Conservation (phyloP, 176 grass and related monocot species). For the Phragmites australis region DNA sequence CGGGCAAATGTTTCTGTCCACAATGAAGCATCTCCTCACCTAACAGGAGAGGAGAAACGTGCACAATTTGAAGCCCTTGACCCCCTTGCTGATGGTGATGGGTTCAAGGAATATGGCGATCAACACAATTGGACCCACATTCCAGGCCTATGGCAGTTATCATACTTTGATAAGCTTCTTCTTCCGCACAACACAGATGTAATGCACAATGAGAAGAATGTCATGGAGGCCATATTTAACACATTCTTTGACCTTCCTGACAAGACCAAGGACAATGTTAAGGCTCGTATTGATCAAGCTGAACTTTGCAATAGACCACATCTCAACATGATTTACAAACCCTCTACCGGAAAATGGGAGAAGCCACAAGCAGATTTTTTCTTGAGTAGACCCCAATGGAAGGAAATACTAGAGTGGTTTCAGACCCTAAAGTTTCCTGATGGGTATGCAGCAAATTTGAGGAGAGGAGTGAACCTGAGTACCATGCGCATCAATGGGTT, state of each 20-base stretch:
- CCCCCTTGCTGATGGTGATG: neutral
- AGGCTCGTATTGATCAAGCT: neutral
- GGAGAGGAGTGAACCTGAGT: neutral
- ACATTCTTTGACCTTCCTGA: neutral
- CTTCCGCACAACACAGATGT: neutral
- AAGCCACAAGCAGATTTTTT: neutral
- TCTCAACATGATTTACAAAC: neutral
- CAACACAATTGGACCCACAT: neutral
- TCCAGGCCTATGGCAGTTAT: neutral
- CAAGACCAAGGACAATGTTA: neutral
- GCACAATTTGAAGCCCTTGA: neutral
- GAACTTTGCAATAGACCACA: neutral
- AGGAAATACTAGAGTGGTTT: neutral
- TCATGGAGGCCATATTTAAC: neutral
- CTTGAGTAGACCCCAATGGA: neutral
- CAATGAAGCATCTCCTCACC: neutral
- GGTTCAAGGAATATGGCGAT: neutral
- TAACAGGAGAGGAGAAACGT: neutral
- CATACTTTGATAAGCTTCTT: neutral
- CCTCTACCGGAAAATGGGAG: neutral
- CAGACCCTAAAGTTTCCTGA: neutral
- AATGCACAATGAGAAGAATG: neutral
- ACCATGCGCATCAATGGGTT: neutral
- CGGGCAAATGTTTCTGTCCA: neutral
- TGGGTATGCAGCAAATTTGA: slow-evolving; percentile 8